Percentiles rank a stretch among this genome's conserved stretches.
Conservation (phyloP, 2,329 filamentous ascomycete genomes). For the Colletotrichum karsti region DNA sequence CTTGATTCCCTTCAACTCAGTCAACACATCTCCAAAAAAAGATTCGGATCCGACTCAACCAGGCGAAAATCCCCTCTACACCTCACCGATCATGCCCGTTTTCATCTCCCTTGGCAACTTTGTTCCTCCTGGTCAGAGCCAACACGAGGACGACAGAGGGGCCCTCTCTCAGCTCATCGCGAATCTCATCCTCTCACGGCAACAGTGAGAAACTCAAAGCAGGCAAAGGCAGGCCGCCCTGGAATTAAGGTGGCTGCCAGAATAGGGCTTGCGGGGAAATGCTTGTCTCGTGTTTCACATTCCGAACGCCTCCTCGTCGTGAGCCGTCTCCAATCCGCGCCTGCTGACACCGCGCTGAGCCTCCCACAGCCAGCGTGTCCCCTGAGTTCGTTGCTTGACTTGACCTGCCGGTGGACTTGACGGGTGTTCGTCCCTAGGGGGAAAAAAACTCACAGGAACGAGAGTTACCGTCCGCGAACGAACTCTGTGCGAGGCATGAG, state of each 20-base stretch:
- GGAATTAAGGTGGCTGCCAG: conserved; percentile 13
- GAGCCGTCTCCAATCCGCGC: background rate
- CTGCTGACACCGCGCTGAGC: background rate
- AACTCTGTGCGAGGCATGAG: background rate
- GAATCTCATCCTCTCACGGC: background rate
- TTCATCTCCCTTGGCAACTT: background rate
- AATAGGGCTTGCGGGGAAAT: conserved; percentile 24
- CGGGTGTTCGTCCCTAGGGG: background rate
- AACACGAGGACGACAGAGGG: background rate
- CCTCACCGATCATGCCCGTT: background rate
- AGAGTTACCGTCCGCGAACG: background rate
- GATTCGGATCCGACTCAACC: conserved; percentile 1
- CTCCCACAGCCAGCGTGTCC: background rate
- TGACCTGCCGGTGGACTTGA: background rate
- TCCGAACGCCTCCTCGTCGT: background rate
- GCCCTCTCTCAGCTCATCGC: background rate
- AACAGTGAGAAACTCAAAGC: no score
- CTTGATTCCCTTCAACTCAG: background rate
- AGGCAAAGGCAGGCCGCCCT: background rate
- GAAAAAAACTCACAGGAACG: background rate
- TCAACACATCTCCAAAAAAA: background rate
- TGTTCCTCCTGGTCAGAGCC: background rate
- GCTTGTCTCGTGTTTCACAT: conserved; percentile 26
- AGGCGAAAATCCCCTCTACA: background rate
- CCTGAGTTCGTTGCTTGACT: background rate